Conservation (phyloP, 73 alveolate species). For the Diophrys appendiculata region DNA sequence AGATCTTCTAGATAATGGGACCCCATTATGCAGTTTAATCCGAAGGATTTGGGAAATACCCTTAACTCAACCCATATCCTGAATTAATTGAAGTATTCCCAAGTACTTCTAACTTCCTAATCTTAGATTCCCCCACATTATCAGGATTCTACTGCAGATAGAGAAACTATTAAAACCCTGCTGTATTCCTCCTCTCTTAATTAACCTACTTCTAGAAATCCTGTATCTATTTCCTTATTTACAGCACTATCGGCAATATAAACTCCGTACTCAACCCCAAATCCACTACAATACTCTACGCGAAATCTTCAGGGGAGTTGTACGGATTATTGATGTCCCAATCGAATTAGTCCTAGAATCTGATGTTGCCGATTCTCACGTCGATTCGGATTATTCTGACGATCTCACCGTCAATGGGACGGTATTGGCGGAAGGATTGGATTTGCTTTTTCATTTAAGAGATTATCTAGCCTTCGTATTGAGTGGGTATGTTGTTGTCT, state of each 20-base stretch:
- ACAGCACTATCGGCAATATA: conserved; percentile 81
- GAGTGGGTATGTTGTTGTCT: conserved; percentile 77
- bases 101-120: neutral
- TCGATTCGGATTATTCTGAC: conserved; percentile 79
- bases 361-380: conserved; percentile 76
- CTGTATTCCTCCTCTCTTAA: conserved; percentile 60
- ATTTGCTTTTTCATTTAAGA: conserved; percentile 77
- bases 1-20: conserved; percentile 72
- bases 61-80: neutral
- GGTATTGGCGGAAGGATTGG: conserved; percentile 63
- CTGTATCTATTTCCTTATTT: conserved; percentile 78
- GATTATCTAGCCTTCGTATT: conserved; percentile 80
- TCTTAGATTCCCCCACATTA: conserved; percentile 24
- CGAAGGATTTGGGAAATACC: neutral
- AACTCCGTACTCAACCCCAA: conserved; percentile 89
- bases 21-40: conserved; percentile 77
- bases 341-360: conserved; percentile 85
- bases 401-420: conserved; percentile 80
- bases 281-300: conserved; percentile 81
- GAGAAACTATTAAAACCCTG: conserved; percentile 6
- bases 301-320: conserved; percentile 92
- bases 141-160: conserved; percentile 49
- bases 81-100: neutral
- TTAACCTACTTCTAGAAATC: conserved; percentile 74
- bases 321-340: conserved; percentile 94